Conservation (phyloP, 805 yeast genomes). For the Candida chauliodis region DNA sequence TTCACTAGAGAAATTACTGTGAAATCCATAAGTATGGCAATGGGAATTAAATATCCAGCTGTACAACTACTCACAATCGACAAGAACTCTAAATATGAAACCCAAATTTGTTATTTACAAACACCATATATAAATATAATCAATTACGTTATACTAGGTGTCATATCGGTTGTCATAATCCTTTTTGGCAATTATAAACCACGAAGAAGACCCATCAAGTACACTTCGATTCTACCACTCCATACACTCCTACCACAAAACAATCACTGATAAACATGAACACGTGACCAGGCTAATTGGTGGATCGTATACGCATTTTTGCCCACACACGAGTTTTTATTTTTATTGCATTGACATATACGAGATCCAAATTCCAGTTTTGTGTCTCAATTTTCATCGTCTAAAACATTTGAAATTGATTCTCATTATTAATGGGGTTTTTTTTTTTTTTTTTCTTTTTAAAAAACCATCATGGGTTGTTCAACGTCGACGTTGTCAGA, state of each 20-base stretch:
- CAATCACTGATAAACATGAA: no score
- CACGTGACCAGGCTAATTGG: no score
- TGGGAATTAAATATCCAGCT: constrained; percentile 39
- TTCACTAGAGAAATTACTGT: constrained; percentile 33
- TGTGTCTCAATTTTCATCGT: no score
- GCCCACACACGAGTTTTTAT: no score
- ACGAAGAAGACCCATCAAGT: constrained; percentile 22
- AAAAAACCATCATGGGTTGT: constrained; percentile 72
- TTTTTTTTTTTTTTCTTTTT: no score
- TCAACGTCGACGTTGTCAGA: constrained; percentile 45
- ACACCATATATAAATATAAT: constrained; percentile 42
- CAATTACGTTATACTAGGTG: constrained; percentile 35
- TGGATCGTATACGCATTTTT: no score
- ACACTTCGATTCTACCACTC: constrained; percentile 21
- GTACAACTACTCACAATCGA: constrained; percentile 30
- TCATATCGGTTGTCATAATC: constrained; percentile 23
- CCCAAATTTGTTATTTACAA: constrained; percentile 44
- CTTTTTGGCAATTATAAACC: constrained; percentile 28
- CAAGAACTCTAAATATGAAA: constrained; percentile 22
- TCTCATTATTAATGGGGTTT: no score
- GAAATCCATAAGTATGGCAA: constrained; percentile 39
- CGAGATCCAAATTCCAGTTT: no score
- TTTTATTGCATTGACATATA: no score
- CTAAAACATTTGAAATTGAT: no score
- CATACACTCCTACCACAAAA: no score